Conservation (phyloP, 768 basidiomycete genomes). For the Lentinus tigrinus region DNA sequence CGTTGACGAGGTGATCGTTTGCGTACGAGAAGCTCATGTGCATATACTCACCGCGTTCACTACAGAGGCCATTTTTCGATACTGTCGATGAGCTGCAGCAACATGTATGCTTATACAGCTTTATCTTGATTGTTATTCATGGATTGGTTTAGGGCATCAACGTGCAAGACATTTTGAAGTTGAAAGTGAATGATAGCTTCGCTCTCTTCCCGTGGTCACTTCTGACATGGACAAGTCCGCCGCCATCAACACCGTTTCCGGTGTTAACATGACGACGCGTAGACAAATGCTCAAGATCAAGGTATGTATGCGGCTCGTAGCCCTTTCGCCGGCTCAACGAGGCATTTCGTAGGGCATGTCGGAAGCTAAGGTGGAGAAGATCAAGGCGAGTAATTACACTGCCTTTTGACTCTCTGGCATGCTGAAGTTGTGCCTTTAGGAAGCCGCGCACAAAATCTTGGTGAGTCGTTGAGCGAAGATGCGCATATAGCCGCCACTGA, state of each 20-base stretch:
- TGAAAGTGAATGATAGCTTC: constrained; percentile 62
- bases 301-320: constrained; percentile 37
- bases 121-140: not conserved
- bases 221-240: constrained; percentile 50
- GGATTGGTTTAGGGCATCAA: constrained; percentile 73
- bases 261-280: constrained; percentile 89
- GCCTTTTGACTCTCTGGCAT: not conserved
- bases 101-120: constrained; percentile 46
- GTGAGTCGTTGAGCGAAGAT: constrained; percentile 37
- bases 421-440: constrained; percentile 42
- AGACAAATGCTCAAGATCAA: constrained; percentile 93
- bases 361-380: constrained; percentile 96
- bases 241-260: constrained; percentile 81
- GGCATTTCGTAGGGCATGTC: constrained; percentile 73
- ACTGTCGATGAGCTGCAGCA: constrained; percentile 83
- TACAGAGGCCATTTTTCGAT: constrained; percentile 65
- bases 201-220: not conserved
- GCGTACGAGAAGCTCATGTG: not conserved
- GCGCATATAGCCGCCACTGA: not conserved
- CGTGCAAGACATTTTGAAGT: constrained; percentile 91
- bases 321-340: not conserved
- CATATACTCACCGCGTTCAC: constrained; percentile 1
- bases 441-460: constrained; percentile 85
- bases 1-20: constrained; percentile 37
- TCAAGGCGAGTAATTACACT: constrained; percentile 55